phyloP scores from a whole-genome alignment of 106 monocot species.

The Apostasia ramifera region DNA sequence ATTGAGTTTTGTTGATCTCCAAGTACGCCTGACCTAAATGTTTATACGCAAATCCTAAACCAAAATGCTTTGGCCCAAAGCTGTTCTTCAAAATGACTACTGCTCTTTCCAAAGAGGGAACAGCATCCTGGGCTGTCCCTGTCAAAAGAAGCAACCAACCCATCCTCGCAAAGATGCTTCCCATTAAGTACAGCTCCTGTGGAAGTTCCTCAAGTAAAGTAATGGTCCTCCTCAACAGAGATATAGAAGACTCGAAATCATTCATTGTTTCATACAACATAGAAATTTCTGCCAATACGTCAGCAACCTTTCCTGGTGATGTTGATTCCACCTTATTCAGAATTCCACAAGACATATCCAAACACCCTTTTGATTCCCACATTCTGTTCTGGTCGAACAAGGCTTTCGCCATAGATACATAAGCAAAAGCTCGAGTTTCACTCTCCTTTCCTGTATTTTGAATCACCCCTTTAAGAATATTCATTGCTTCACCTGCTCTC shows the following conservation, averaged over 20 bases:
- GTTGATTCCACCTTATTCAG: slow-evolving; percentile 39
- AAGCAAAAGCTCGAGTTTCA: slow-evolving; percentile 44
- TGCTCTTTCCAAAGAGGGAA: slow-evolving; percentile 66
- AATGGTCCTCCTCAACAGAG: slow-evolving; percentile 55
- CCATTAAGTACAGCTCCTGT: slow-evolving; percentile 59
- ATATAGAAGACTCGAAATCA: slow-evolving; percentile 66
- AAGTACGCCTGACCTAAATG: slow-evolving; percentile 60
- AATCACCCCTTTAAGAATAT: slow-evolving; percentile 41
- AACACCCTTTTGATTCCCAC: slow-evolving; percentile 66
- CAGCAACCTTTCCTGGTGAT: slow-evolving; percentile 39
- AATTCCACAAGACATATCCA: slow-evolving; percentile 59
- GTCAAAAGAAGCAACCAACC: slow-evolving; percentile 82
- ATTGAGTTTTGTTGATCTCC: slow-evolving; percentile 23
- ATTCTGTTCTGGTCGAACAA: slow-evolving; percentile 47
- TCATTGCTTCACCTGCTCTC: slow-evolving; percentile 55
- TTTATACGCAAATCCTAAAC: slow-evolving; percentile 56
- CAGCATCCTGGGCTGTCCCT: slow-evolving; percentile 40
- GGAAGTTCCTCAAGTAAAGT: slow-evolving; percentile 41
- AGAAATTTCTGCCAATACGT: slow-evolving; percentile 63
- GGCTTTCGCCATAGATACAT: slow-evolving; percentile 70
- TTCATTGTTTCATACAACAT: slow-evolving; percentile 80
- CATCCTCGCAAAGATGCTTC: slow-evolving; percentile 63
- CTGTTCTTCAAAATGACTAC: slow-evolving; percentile 56
- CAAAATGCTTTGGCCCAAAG: slow-evolving; percentile 68
- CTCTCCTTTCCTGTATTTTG: slow-evolving; percentile 47